phyloP scores from a whole-genome alignment of 2,329 filamentous ascomycete species.

The Aspergillus novofumigatus region DNA sequence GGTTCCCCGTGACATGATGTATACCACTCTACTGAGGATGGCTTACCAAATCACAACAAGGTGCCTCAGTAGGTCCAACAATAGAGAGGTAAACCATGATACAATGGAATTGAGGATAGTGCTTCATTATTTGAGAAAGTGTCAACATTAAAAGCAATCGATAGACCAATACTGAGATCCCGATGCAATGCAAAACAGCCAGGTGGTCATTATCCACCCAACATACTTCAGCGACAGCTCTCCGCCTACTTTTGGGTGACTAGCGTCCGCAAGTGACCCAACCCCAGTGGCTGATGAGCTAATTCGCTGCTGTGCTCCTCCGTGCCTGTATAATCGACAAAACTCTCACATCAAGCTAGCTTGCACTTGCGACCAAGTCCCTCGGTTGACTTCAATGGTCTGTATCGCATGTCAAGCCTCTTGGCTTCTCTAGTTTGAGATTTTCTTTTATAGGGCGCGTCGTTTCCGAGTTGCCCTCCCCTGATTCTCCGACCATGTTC shows the following conservation, averaged over 20 bases:
- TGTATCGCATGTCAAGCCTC: slow-evolving; percentile 2
- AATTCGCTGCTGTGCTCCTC: slow-evolving; percentile 17
- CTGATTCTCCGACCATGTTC: slow-evolving; percentile 29
- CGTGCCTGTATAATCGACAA: slow-evolving; percentile 2
- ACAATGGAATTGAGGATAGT: not conserved
- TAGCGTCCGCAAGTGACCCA: slow-evolving; percentile 18
- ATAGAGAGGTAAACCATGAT: no score
- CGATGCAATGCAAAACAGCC: not conserved
- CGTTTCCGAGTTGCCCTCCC: slow-evolving; percentile 12
- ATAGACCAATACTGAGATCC: no score
- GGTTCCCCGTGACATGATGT: slow-evolving; percentile 13
- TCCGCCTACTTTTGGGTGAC: slow-evolving; percentile 16
- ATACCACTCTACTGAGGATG: not conserved
- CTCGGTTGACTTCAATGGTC: not conserved
- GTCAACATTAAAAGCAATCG: not conserved
- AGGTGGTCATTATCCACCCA: not conserved
- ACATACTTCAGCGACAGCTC: slow-evolving; percentile 9
- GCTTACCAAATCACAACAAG: not conserved
- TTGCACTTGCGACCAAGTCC: not conserved
- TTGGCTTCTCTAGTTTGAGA: slow-evolving; percentile 6
- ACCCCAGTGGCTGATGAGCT: slow-evolving; percentile 28
- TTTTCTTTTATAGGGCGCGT: slow-evolving; percentile 5
- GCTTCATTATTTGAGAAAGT: no score
- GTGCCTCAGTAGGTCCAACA: not conserved
- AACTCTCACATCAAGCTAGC: not conserved